Evolutionary conservation across 2,329 filamentous ascomycete genomes (phyloP).

Genomic region (Fusarium armeniacum): DNA sequence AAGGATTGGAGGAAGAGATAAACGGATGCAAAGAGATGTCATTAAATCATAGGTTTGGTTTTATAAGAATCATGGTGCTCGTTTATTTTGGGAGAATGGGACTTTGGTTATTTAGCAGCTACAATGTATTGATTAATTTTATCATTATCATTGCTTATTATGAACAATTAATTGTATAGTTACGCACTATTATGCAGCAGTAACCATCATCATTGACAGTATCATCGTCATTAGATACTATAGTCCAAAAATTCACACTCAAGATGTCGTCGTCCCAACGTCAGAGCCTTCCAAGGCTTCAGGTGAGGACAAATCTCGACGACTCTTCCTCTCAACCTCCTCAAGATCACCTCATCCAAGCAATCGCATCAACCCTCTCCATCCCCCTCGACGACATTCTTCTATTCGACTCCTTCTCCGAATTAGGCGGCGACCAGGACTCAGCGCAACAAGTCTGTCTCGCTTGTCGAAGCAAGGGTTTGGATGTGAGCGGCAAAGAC

Average conservation of each 20-base stretch:
- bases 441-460: constrained; percentile 48
- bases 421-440: constrained; percentile 59
- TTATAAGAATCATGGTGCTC: constrained; percentile 14
- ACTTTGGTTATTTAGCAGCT: not conserved
- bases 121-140: not conserved
- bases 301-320: constrained; percentile 40
- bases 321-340: constrained; percentile 35
- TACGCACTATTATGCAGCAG: not conserved
- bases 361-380: constrained; percentile 56
- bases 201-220: constrained; percentile 2
- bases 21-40: constrained; percentile 13
- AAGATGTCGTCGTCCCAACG: constrained; percentile 3
- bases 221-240: no score
- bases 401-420: constrained; percentile 60
- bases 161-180: not conserved
- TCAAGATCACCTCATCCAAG: constrained; percentile 52
- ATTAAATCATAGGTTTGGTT: not conserved
- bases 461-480: constrained; percentile 41
- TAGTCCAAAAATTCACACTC: not conserved
- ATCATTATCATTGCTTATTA: not conserved
- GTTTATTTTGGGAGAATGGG: not conserved
- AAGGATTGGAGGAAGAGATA: constrained; percentile 1
- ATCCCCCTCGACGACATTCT: constrained; percentile 52
- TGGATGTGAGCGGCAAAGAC: constrained; percentile 57
- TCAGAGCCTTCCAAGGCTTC: constrained; percentile 40